Evolutionary conservation across 2,329 filamentous ascomycete species (phyloP).

Genomic region (Hypoxylon sp.): DNA sequence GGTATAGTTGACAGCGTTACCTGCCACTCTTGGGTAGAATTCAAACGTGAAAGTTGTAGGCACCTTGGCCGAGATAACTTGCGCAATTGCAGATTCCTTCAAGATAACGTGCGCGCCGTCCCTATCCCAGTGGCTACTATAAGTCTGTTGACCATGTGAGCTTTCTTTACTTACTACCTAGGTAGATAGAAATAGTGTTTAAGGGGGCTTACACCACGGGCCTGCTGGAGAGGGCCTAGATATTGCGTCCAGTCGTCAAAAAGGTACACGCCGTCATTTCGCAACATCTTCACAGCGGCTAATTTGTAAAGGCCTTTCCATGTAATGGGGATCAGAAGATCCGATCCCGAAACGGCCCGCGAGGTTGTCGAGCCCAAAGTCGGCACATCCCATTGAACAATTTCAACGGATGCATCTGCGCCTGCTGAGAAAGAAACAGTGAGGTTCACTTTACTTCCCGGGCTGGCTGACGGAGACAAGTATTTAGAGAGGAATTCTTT

Average conservation of each 20-base stretch:
- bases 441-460: conserved; percentile 66
- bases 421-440: conserved; percentile 68
- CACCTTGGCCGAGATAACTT: conserved; percentile 62
- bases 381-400: conserved; percentile 69
- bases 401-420: conserved; percentile 61
- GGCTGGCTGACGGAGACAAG: conserved; percentile 58
- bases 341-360: conserved; percentile 50
- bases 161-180: not conserved
- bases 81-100: conserved; percentile 61
- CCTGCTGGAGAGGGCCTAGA: conserved; percentile 67
- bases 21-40: conserved; percentile 66
- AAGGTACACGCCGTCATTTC: conserved; percentile 64
- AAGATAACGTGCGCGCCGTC: conserved; percentile 63
- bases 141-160: conserved; percentile 58
- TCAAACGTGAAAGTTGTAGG: conserved; percentile 67
- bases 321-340: conserved; percentile 65
- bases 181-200: not conserved
- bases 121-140: conserved; percentile 66
- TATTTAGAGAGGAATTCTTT: conserved; percentile 63
- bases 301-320: conserved; percentile 66
- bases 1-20: conserved; percentile 66
- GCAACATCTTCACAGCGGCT: conserved; percentile 67
- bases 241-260: conserved; percentile 71
- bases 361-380: conserved; percentile 51
- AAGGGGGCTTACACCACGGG: conserved; percentile 54